These are phyloP conservation scores for Papiliotrema fonsecae DNA, from an alignment of 1,284 basidiomycete genomes.

Conservation along the genomic window DNA sequence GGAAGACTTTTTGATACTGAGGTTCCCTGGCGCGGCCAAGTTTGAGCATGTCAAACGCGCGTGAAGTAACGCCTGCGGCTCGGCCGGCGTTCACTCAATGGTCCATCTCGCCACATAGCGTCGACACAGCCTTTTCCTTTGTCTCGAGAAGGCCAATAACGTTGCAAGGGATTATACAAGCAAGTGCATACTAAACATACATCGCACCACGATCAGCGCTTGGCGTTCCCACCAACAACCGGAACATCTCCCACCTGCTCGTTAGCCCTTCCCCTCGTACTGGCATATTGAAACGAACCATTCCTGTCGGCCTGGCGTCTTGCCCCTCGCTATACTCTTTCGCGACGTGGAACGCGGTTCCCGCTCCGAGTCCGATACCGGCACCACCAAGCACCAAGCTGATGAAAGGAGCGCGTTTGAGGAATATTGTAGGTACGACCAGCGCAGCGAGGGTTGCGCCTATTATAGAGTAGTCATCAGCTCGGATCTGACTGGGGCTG, in stretches of 20 bases:
- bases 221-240: conserved; percentile 13
- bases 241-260: conserved; percentile 18
- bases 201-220: neutral
- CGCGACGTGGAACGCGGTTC: conserved; percentile 35
- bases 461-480: conserved; percentile 46
- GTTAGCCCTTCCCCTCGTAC: neutral
- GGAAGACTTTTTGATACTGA: too few relatives aligned
- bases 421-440: conserved; percentile 40
- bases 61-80: too few relatives aligned
- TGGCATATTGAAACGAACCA: conserved; percentile 27
- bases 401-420: conserved; percentile 33
- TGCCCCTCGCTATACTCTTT: conserved; percentile 30
- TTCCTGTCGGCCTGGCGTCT: conserved; percentile 32
- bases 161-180: neutral
- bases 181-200: neutral
- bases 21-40: too few relatives aligned
- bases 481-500: conserved; percentile 32
- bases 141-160: too few relatives aligned
- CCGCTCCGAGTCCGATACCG: conserved; percentile 39
- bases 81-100: too few relatives aligned
- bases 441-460: conserved; percentile 38
- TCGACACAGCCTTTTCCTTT: too few relatives aligned
- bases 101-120: too few relatives aligned
- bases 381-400: conserved; percentile 39
- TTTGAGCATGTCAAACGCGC: too few relatives aligned